A percentile compares a stretch with the other conserved stretches of the same genome.
These are phyloP conservation scores for Peniophora sp. DNA, from an alignment of 1,284 basidiomycete species.

Conservation along the genomic window DNA sequence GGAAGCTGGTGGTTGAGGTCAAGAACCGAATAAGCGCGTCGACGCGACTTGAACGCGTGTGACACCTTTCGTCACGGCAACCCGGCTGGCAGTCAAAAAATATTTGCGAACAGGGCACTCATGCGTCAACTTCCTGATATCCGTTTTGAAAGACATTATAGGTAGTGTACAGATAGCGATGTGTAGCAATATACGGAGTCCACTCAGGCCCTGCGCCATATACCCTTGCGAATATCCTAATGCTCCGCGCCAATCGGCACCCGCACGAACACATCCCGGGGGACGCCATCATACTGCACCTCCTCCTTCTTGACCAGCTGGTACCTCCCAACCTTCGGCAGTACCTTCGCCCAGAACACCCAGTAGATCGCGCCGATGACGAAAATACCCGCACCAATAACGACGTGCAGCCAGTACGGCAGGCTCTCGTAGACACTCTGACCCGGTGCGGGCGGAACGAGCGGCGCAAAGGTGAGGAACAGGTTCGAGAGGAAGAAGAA, in stretches of 20 bases:
- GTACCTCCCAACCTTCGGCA: slow-evolving; percentile 46
- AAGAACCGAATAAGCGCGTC: too few species aligned
- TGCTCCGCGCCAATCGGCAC: neutral
- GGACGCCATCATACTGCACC: slow-evolving; percentile 40
- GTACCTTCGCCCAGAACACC: slow-evolving; percentile 47
- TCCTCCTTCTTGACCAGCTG: slow-evolving; percentile 38
- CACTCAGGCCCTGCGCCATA: too few species aligned
- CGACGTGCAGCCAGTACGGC: slow-evolving; percentile 59
- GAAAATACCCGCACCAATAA: slow-evolving; percentile 42
- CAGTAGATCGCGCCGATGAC: slow-evolving; percentile 50
- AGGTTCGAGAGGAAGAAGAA: slow-evolving; percentile 58
- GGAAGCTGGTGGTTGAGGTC: too few species aligned
- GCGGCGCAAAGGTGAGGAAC: slow-evolving; percentile 49
- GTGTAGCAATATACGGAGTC: too few species aligned
- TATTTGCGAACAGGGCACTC: too few species aligned
- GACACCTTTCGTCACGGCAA: too few species aligned
- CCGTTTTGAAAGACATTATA: too few species aligned
- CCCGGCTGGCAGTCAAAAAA: too few species aligned
- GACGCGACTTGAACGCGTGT: too few species aligned
- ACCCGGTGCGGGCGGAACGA: slow-evolving; percentile 48
- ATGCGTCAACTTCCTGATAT: too few species aligned
- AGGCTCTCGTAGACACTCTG: slow-evolving; percentile 45
- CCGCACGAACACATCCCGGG: neutral
- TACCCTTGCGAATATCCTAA: too few species aligned
- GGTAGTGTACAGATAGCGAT: too few species aligned